phyloP scores from a whole-genome alignment of 257 asterid genomes.

The Solanum piurae region DNA sequence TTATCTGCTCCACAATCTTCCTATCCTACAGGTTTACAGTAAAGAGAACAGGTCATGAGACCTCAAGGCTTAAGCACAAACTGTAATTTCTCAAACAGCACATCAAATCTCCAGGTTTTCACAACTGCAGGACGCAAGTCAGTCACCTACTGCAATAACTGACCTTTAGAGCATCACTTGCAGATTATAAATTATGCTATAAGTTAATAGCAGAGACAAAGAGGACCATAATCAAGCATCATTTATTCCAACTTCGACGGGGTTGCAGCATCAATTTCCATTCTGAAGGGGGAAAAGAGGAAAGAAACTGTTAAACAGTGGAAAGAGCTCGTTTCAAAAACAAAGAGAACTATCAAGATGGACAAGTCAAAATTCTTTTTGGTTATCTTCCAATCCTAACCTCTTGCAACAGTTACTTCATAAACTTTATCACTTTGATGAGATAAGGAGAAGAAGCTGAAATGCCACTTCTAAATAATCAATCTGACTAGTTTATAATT shows the following conservation, averaged over 20 bases:
- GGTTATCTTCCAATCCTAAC: neutral
- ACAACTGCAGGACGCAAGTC: slow-evolving; percentile 22
- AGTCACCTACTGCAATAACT: neutral
- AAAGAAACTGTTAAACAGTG: neutral
- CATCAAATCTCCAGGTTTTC: neutral
- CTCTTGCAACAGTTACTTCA: neutral
- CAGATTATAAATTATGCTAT: neutral
- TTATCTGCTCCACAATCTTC: neutral
- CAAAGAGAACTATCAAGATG: neutral
- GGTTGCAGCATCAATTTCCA: neutral
- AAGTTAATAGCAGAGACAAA: neutral
- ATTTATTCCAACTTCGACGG: neutral
- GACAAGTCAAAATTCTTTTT: neutral
- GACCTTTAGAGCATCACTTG: slow-evolving; percentile 10
- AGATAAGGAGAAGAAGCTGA: neutral
- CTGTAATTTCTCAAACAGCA: neutral
- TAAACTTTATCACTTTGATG: neutral
- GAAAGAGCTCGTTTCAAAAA: neutral
- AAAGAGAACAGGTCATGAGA: neutral
- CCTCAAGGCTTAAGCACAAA: neutral
- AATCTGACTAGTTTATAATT: neutral
- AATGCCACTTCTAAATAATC: neutral
- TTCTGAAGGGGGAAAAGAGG: neutral
- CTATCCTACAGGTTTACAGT: neutral
- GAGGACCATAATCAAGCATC: neutral